phyloP scores from a whole-genome alignment of 2,329 filamentous ascomycete genomes.

The Penicillium sp. region DNA sequence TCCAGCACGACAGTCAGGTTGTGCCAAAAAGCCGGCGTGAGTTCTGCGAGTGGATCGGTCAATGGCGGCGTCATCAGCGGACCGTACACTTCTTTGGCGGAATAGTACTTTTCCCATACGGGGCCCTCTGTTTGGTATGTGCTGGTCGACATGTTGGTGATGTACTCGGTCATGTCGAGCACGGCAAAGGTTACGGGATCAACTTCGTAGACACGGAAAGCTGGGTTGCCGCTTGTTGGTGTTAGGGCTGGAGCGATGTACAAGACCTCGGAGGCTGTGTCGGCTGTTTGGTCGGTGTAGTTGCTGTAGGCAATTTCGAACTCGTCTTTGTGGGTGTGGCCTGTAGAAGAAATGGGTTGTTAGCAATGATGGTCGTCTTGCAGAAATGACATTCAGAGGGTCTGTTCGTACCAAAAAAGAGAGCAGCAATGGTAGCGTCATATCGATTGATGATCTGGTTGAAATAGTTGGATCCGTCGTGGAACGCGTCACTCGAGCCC shows the following conservation, averaged over 20 bases:
- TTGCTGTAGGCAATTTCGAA: constrained; percentile 53
- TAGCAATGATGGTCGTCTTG: too few relatives aligned
- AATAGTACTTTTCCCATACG: constrained; percentile 53
- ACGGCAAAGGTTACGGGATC: constrained; percentile 54
- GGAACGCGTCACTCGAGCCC: constrained; percentile 48
- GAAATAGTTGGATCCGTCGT: constrained; percentile 48
- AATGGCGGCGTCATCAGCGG: constrained; percentile 40
- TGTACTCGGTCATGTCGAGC: constrained; percentile 52
- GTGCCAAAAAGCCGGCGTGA: constrained; percentile 56
- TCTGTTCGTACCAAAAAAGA: constrained; percentile 44
- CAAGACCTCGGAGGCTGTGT: constrained; percentile 46
- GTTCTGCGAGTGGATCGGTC: constrained; percentile 34
- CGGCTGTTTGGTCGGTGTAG: constrained; percentile 38
- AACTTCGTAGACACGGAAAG: constrained; percentile 56
- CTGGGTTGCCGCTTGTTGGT: constrained; percentile 52
- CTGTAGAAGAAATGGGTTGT: not conserved
- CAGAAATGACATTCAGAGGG: too few relatives aligned
- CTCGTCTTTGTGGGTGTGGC: constrained; percentile 53
- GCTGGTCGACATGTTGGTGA: constrained; percentile 47
- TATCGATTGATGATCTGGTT: constrained; percentile 53
- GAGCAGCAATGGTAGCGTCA: constrained; percentile 48
- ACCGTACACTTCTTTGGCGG: constrained; percentile 52
- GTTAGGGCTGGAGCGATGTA: constrained; percentile 54
- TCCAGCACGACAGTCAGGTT: constrained; percentile 50
- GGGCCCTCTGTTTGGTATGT: constrained; percentile 45